Conservation (phyloP, 2,329 filamentous ascomycete species). For the Westerdykella ornata region DNA sequence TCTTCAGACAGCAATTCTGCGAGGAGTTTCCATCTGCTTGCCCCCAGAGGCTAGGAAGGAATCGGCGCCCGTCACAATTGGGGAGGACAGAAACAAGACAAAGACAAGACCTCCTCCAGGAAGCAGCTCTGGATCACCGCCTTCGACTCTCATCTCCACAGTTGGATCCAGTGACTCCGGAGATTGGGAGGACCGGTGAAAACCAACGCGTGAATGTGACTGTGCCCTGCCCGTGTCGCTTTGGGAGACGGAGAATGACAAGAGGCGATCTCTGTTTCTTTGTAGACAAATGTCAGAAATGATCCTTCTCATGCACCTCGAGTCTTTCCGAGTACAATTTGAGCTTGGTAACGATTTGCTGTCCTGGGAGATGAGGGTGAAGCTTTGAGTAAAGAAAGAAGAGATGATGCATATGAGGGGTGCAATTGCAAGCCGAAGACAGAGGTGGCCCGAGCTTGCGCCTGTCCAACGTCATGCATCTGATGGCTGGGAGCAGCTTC, state of each 20-base stretch:
- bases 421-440: not conserved
- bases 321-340: too few relatives aligned
- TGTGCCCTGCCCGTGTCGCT: too few relatives aligned
- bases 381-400: not conserved
- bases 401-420: too few relatives aligned
- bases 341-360: too few relatives aligned
- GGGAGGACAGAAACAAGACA: not conserved
- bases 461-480: not conserved
- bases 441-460: not conserved
- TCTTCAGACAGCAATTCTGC: too few relatives aligned
- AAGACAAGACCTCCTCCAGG: not conserved
- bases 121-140: not conserved
- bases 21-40: not conserved
- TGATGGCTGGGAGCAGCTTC: too few relatives aligned
- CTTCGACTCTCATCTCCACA: not conserved
- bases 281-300: too few relatives aligned
- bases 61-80: not conserved
- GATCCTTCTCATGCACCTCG: too few relatives aligned
- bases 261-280: not conserved
- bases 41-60: not conserved
- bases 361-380: not conserved
- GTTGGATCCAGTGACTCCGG: not conserved
- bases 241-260: not conserved
- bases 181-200: not conserved
- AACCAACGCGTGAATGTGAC: not conserved